Conservation (phyloP, 2,329 filamentous ascomycete species). For the Verticillium zaregamsianum region DNA sequence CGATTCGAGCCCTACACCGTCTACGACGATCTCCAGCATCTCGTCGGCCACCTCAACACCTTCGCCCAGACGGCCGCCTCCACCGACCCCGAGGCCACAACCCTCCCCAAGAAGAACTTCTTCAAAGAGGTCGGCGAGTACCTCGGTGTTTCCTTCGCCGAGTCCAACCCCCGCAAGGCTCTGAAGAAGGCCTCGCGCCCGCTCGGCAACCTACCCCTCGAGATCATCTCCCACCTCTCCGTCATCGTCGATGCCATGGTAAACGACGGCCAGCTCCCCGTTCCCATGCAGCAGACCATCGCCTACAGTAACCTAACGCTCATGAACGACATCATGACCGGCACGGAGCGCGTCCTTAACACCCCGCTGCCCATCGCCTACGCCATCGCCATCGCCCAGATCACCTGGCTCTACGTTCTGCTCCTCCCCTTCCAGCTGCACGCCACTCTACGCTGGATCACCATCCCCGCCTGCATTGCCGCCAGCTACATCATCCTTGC, state of each 20-base stretch:
- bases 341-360: constrained; percentile 73
- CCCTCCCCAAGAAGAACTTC: constrained; percentile 38
- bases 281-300: constrained; percentile 56
- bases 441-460: constrained; percentile 60
- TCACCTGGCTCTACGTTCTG: constrained; percentile 80
- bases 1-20: constrained; percentile 78
- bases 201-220: constrained; percentile 77
- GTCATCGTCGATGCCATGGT: constrained; percentile 61
- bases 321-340: constrained; percentile 69
- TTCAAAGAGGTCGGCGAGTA: constrained; percentile 68
- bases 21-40: constrained; percentile 67
- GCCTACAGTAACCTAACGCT: constrained; percentile 56
- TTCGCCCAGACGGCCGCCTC: constrained; percentile 57
- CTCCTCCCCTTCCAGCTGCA: constrained; percentile 79
- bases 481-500: constrained; percentile 81
- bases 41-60: constrained; percentile 70
- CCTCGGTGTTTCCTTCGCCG: constrained; percentile 71
- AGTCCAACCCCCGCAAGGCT: constrained; percentile 72
- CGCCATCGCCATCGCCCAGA: constrained; percentile 79
- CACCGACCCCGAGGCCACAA: constrained; percentile 25
- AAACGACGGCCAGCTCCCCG: constrained; percentile 47
- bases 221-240: constrained; percentile 71
- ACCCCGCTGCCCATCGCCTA: constrained; percentile 82
- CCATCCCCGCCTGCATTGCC: constrained; percentile 69
- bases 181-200: constrained; percentile 70